phyloP scores from a whole-genome alignment of 108 stramenopile genomes.

The Tribonema minus region DNA sequence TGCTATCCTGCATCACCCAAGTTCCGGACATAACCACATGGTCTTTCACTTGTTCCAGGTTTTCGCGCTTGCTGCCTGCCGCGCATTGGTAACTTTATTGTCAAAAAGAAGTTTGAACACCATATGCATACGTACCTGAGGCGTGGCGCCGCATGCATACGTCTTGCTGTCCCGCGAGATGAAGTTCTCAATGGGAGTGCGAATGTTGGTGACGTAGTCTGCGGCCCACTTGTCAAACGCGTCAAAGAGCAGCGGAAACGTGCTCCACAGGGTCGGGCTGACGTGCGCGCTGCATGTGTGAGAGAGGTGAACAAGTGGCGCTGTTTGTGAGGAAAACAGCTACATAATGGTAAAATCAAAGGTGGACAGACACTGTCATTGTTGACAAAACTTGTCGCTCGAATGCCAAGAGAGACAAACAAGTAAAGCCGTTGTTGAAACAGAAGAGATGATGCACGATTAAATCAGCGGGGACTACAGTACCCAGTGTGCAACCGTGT shows the following conservation, averaged over 20 bases:
- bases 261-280: constrained; percentile 79
- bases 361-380: no score
- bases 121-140: neutral
- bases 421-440: no score
- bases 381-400: no score
- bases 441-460: no score
- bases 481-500: no score
- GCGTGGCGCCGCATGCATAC: constrained; percentile 26
- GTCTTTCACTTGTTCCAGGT: neutral
- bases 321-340: no score
- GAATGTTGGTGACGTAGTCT: constrained; percentile 89
- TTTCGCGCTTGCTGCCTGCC: neutral
- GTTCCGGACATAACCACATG: neutral
- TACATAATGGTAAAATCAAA: no score
- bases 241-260: constrained; percentile 79
- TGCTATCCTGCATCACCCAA: neutral
- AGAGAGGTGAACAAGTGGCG: no score
- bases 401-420: no score
- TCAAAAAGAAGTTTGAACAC: neutral
- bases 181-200: constrained; percentile 83
- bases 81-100: neutral
- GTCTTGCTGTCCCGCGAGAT: constrained; percentile 75
- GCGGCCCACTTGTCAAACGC: constrained; percentile 90
- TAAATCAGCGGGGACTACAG: no score
- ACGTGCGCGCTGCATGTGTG: no score